Evolutionary conservation across 306 rosid genomes (phyloP).

Genomic region (Sphenostylis stenocarpa): DNA sequence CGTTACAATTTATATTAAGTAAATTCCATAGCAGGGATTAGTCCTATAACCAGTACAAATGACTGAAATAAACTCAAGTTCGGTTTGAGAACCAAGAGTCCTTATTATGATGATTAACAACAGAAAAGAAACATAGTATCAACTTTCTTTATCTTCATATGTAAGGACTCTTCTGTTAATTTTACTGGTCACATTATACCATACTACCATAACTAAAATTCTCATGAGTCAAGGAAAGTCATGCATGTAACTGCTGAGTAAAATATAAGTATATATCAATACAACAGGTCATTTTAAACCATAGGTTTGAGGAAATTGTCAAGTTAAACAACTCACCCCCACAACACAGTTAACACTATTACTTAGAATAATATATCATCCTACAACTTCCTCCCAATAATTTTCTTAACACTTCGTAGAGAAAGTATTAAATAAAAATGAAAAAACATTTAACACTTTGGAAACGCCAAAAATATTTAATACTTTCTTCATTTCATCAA

Average conservation of each 20-base stretch:
- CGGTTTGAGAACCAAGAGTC: too few relatives aligned
- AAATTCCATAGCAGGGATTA: too few relatives aligned
- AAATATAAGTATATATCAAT: conserved; percentile 7
- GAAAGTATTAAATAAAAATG: not conserved
- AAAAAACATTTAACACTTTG: not conserved
- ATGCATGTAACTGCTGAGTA: not conserved
- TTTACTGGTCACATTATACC: not conserved
- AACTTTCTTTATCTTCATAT: not conserved
- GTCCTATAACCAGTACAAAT: too few relatives aligned
- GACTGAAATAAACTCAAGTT: too few relatives aligned
- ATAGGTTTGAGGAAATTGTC: conserved; percentile 5
- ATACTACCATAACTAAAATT: not conserved
- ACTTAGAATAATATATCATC: conserved; percentile 1
- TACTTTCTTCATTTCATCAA: not conserved
- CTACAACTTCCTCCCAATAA: not conserved
- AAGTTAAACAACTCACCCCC: not conserved
- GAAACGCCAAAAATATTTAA: not conserved
- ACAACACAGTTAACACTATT: not conserved
- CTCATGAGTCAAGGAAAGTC: not conserved
- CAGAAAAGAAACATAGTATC: not conserved
- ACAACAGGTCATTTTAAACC: not conserved
- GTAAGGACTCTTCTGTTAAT: not conserved
- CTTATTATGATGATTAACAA: too few relatives aligned
- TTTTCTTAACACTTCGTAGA: not conserved
- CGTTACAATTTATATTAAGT: too few relatives aligned